These are phyloP conservation scores for Leishmania major DNA, from an alignment of 208 protist genomes.

Conservation along the genomic window DNA sequence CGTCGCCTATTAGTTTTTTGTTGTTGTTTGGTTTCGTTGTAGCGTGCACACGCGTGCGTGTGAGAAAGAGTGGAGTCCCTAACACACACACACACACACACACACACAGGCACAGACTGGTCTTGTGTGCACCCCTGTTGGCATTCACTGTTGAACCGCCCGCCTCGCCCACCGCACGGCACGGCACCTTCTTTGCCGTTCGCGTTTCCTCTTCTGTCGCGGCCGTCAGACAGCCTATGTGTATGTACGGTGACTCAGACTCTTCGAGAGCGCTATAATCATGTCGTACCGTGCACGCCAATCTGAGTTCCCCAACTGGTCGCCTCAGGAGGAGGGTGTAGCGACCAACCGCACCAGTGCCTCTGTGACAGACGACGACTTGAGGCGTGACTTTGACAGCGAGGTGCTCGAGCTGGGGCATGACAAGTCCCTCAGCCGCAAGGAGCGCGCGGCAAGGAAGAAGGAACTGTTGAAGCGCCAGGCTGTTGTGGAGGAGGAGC, in stretches of 20 bases:
- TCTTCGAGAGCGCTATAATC: background rate
- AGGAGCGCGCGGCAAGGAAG: conserved; percentile 26
- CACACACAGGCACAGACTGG: too few species aligned
- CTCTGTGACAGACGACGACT: conserved; percentile 29
- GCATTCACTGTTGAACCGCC: background rate
- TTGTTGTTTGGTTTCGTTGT: too few species aligned
- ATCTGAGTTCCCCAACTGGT: background rate
- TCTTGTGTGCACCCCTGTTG: too few species aligned
- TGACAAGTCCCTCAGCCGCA: conserved; percentile 23
- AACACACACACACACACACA: too few species aligned
- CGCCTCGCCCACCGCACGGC: background rate
- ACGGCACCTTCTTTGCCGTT: background rate
- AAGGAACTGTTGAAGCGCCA: conserved; percentile 25
- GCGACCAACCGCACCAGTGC: conserved; percentile 6
- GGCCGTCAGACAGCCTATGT: background rate
- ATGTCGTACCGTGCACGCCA: background rate
- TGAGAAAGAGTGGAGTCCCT: too few species aligned
- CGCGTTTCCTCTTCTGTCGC: background rate
- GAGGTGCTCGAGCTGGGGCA: conserved; percentile 23
- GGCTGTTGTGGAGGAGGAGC: conserved; percentile 27
- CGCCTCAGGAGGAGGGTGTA: background rate
- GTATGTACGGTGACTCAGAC: background rate
- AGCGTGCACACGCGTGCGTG: background rate
- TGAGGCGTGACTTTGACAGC: conserved; percentile 29
- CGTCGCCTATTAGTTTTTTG: too few species aligned